phyloP scores from a whole-genome alignment of 495 filamentous ascomycete genomes.

The Alectoria sarmentosa region DNA sequence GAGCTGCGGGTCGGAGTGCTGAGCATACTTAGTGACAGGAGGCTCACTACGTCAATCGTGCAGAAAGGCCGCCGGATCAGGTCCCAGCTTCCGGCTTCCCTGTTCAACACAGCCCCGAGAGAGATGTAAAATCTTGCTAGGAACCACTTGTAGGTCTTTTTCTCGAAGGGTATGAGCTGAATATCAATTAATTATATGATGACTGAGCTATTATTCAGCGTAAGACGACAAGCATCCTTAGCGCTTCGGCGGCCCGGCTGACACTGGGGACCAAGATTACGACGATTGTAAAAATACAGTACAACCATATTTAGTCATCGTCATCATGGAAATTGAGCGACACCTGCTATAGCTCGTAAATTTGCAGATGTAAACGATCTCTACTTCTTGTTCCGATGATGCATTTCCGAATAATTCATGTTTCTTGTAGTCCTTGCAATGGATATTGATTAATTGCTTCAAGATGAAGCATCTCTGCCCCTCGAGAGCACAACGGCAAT shows the following conservation, averaged over 20 bases:
- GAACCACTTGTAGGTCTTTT: not conserved
- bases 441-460: too few relatives aligned
- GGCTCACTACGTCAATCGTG: not conserved
- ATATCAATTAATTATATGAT: slow-evolving; percentile 3
- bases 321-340: too few relatives aligned
- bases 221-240: slow-evolving; percentile 6
- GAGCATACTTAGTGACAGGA: not conserved
- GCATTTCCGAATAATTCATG: too few relatives aligned
- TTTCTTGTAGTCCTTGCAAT: too few relatives aligned
- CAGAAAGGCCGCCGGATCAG: not conserved
- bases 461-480: too few relatives aligned
- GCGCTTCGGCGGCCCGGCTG: not conserved
- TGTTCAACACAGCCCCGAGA: not conserved
- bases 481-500: too few relatives aligned
- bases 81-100: not conserved
- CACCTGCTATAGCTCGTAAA: too few relatives aligned
- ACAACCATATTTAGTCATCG: too few relatives aligned
- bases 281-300: too few relatives aligned
- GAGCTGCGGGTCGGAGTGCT: not conserved
- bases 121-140: not conserved
- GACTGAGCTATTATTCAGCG: slow-evolving; percentile 8
- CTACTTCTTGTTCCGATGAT: too few relatives aligned
- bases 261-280: too few relatives aligned
- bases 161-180: not conserved
- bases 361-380: too few relatives aligned